phyloP scores from a whole-genome alignment of 1,139 yeast genomes.

The Geotrichum reessii region DNA sequence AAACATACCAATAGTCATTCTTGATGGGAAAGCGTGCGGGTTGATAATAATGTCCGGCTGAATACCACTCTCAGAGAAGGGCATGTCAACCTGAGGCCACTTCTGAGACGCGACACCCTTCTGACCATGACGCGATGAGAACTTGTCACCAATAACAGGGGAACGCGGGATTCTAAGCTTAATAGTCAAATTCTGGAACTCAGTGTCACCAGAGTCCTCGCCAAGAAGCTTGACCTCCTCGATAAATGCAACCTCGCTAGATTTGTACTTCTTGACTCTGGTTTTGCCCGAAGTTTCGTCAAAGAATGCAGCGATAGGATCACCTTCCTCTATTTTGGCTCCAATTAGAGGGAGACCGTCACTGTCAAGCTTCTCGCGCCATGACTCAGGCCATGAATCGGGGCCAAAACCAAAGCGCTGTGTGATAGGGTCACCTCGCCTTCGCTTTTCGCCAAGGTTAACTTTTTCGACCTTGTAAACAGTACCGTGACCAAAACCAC shows the following conservation, averaged over 20 bases:
- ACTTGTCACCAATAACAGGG: slow-evolving; percentile 95
- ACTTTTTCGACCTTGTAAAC: slow-evolving; percentile 91
- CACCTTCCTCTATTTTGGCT: slow-evolving; percentile 84
- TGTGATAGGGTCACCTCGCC: slow-evolving; percentile 90
- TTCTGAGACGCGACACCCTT: slow-evolving; percentile 98
- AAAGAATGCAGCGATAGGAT: slow-evolving; percentile 87
- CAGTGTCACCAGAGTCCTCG: slow-evolving; percentile 72
- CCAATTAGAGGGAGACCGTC: slow-evolving; percentile 96
- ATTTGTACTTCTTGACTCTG: slow-evolving; percentile 86
- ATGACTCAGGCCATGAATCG: slow-evolving; percentile 85
- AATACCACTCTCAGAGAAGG: slow-evolving; percentile 86
- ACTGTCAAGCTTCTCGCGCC: slow-evolving; percentile 81
- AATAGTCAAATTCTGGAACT: slow-evolving; percentile 78
- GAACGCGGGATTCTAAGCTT: slow-evolving; percentile 88
- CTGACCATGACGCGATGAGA: slow-evolving; percentile 97
- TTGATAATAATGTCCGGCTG: slow-evolving; percentile 96
- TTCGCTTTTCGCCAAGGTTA: slow-evolving; percentile 69
- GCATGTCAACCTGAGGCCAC: slow-evolving; percentile 97
- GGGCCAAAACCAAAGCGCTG: slow-evolving; percentile 93
- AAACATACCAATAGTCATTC: slow-evolving; percentile 99
- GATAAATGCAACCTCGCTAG: slow-evolving; percentile 89
- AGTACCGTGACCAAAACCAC: slow-evolving; percentile 97
- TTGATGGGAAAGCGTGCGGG: slow-evolving; percentile 98
- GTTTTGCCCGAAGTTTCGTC: slow-evolving; percentile 92
- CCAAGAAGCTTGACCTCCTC: slow-evolving; percentile 92